Base-by-base conservation (phyloP, 768 basidiomycete genomes). In the Mycena albidolilacea region DNA sequence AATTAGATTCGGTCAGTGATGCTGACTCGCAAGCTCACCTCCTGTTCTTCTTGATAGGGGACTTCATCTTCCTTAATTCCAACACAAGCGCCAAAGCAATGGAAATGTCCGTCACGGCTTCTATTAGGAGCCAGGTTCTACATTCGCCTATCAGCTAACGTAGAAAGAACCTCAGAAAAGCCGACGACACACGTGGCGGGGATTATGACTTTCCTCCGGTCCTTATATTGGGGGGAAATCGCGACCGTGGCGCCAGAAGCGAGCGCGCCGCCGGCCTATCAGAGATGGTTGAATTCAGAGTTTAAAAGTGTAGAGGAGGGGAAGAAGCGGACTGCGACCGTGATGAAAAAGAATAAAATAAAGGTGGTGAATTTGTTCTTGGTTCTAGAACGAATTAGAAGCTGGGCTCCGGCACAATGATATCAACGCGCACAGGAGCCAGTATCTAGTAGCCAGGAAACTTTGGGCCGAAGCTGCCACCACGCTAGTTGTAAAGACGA, bases 401-500 rank as follows among this genome's bases (percentile, higher is more conserved):
- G 41, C 41, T 43, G 10, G 46, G 46, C 46, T 15, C 5, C 46
- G 46, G 10, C 46, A 48, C 46, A 48, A 15, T 48, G 17, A 48
- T 48, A 17, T 14, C 4, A 48, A 48, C 52, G 52, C n/a, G 19
- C n/a, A 54, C 52, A 54, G 14, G 52, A 23, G 21, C 52, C 52
- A 54, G 12, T 54, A 54, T 12, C 52, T 54, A 54, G n/a, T n/a
- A 54, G 52, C 12, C n/a, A 54, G 52, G 52, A 54, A 54, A 23
- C 52, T 54, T 54, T 54, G 52, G 46, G 54, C 67, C 50, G 35
- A 68, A 48, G 67, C 54, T 21, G 41, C 46, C 41, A 67, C 54
- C 5, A 44, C 57, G 30, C 67, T 59, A 30, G 58, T 69, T 44
- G 67, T 10, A 58, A 69, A 60, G 19, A 69, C 0, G 65, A 58